Evolutionary conservation across 192 early-diverging fungal species (phyloP), one percentile per base, ranked within the genome.

Genomic region (Coemansia sp.): DNA sequence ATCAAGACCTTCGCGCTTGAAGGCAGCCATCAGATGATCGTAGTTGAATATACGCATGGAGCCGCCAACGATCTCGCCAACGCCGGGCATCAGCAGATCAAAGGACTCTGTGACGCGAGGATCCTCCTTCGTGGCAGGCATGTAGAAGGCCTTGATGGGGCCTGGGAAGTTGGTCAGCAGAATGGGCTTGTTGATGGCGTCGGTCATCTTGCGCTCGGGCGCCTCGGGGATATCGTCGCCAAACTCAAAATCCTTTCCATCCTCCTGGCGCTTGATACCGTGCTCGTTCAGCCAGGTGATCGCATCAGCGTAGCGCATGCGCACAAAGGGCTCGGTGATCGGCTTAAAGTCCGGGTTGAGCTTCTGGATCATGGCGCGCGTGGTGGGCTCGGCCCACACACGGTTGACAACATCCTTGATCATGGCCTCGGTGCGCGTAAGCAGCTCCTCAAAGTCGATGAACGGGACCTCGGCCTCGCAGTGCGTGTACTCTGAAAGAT

Each of bases 181-280:
- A 65, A 99, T 98, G 39, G 98, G 98, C 69, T 91, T 88, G 77
- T 86, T 86, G 73, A 99, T 98, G 55, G 94, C 87, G 82, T 99
- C 96, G n/a, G 97, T 99, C 98, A 99, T 99, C 67, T 84, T 77
- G 67, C 98, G 93, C 83, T 99, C 98, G 41, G 98, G 97, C 40
- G 91, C 87, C 81, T 99, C 98, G 43, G 96, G 96, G 70, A 99
- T 99, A 78, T 99, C 98, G 65, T 99, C 97, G 62, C 98, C 98
- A 84, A 97, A 96, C 81, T 92, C 90, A 79, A 95, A 99, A 69
- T 88, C 90, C 72, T 84, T 73, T 42, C 95, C 95, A 65, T 97
- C 90, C 64, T 92, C 93, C 45, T 86, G 87, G 77, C 95, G 96
- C 80, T 91, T 90, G 61, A 98, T 89, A 40, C 90, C 88, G 68